phyloP scores from a whole-genome alignment of 257 asterid genomes.

The Salvia hispanica region DNA sequence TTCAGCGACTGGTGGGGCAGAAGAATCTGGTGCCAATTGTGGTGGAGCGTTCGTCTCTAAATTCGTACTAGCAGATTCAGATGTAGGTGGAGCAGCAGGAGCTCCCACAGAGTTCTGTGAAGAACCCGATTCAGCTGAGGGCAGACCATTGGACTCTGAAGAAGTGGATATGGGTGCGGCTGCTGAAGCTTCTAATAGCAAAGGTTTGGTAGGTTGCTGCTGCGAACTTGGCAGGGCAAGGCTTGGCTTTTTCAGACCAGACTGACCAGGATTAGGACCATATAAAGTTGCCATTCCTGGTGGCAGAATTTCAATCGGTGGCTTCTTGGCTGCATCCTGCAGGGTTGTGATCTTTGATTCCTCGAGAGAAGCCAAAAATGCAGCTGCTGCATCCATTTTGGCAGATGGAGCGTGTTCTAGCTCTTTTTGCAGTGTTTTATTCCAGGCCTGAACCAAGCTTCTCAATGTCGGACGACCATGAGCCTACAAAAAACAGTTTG shows the following conservation, averaged over 20 bases:
- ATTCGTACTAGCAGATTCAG: conserved; percentile 38
- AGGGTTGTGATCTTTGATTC: conserved; percentile 91
- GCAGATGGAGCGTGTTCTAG: conserved; percentile 69
- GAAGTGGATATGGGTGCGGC: conserved; percentile 43
- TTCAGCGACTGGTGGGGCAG: conserved; percentile 37
- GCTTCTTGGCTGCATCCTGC: conserved; percentile 92
- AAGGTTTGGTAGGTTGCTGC: conserved; percentile 65
- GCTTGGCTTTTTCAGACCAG: conserved; percentile 58
- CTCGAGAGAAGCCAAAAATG: conserved; percentile 95
- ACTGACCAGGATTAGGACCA: conserved; percentile 94
- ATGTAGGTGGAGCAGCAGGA: conserved; percentile 39
- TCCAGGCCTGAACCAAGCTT: conserved; percentile 92
- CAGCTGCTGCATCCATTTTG: conserved; percentile 91
- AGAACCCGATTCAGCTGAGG: conserved; percentile 40
- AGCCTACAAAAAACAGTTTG: conserved; percentile 52
- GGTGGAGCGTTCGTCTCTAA: conserved; percentile 45
- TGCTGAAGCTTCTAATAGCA: conserved; percentile 64
- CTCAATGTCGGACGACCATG: conserved; percentile 91
- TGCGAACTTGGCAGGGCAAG: conserved; percentile 50
- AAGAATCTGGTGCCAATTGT: conserved; percentile 37
- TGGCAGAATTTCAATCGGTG: conserved; percentile 91
- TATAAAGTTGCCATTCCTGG: conserved; percentile 95
- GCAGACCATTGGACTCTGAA: conserved; percentile 34
- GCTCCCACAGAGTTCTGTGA: conserved; percentile 33
- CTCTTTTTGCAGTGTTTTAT: conserved; percentile 81